Percentiles rank a stretch among this genome's conserved stretches.
phyloP scores from a whole-genome alignment of 495 filamentous ascomycete genomes.

The Xylaria telfairii region DNA sequence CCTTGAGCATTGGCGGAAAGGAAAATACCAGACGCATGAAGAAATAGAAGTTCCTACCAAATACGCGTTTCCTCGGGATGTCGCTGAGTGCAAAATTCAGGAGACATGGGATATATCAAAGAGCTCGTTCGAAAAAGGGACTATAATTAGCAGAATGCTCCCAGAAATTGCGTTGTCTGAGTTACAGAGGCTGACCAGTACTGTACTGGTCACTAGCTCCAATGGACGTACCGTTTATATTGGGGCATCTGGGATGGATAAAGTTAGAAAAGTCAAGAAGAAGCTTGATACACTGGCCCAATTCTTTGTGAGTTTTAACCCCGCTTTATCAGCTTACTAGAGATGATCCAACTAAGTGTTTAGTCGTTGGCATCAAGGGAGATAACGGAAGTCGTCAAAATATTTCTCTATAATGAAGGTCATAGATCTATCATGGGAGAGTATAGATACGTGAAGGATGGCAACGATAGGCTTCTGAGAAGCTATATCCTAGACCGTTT shows the following conservation, averaged over 20 bases:
- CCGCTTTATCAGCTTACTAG: background rate
- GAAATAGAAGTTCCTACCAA: background rate
- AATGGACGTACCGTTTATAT: conserved; percentile 44
- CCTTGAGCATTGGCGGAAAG: background rate
- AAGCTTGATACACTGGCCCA: conserved; percentile 47
- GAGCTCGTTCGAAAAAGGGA: conserved; percentile 5
- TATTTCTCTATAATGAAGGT: conserved; percentile 48
- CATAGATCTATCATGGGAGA: conserved; percentile 36
- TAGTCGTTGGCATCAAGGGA: background rate
- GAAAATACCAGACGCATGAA: background rate
- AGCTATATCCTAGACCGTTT: conserved; percentile 35
- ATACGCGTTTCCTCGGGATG: conserved; percentile 26
- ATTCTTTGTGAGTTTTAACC: conserved; percentile 39
- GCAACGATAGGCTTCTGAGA: background rate
- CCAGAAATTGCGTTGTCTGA: conserved; percentile 24
- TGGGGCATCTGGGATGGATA: conserved; percentile 32
- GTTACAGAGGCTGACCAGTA: conserved; percentile 36
- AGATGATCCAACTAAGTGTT: background rate
- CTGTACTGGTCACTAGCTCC: conserved; percentile 32
- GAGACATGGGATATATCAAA: conserved; percentile 30
- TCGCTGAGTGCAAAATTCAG: conserved; percentile 7
- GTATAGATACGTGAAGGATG: conserved; percentile 41
- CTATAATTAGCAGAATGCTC: conserved; percentile 28
- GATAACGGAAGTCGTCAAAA: conserved; percentile 20
- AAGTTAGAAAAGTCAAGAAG: conserved; percentile 29